These are phyloP conservation scores for Psilocybe mexicana DNA, from an alignment of 1,284 basidiomycete genomes.

Conservation along the genomic window DNA sequence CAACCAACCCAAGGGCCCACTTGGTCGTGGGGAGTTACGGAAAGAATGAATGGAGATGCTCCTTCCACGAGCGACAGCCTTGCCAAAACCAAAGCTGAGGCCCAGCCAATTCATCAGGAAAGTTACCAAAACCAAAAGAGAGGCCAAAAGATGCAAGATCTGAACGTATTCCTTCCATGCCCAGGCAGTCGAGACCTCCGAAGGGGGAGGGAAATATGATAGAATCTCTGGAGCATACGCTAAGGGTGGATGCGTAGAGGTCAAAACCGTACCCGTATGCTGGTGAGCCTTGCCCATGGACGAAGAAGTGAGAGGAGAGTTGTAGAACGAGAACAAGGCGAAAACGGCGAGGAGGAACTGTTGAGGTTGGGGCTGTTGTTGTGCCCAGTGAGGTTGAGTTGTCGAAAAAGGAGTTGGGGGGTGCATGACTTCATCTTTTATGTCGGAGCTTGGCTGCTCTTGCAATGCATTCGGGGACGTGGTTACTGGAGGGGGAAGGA, in stretches of 20 bases:
- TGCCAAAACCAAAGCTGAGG: constrained; percentile 16
- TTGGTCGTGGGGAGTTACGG: constrained; percentile 7
- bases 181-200: constrained; percentile 29
- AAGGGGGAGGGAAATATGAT: constrained; percentile 24
- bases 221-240: constrained; percentile 33
- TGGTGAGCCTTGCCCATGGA: constrained; percentile 25
- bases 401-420: background rate
- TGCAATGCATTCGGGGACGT: constrained; percentile 9
- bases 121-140: constrained; percentile 59
- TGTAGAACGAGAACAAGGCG: constrained; percentile 76
- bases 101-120: constrained; percentile 40
- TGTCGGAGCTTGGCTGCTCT: constrained; percentile 4
- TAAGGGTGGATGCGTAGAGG: constrained; percentile 26
- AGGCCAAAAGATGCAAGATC: constrained; percentile 60
- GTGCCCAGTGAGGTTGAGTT: constrained; percentile 6
- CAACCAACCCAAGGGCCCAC: constrained; percentile 25
- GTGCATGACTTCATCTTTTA: constrained; percentile 23
- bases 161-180: constrained; percentile 54
- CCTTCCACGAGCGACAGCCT: constrained; percentile 12
- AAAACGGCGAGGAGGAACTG: constrained; percentile 77
- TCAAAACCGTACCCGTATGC: constrained; percentile 37
- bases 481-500: constrained; percentile 31
- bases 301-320: constrained; percentile 58
- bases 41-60: constrained; percentile 11
- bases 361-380: constrained; percentile 34